phyloP scores from a whole-genome alignment of 2,329 filamentous ascomycete genomes.

The Colletotrichum trifolii region DNA sequence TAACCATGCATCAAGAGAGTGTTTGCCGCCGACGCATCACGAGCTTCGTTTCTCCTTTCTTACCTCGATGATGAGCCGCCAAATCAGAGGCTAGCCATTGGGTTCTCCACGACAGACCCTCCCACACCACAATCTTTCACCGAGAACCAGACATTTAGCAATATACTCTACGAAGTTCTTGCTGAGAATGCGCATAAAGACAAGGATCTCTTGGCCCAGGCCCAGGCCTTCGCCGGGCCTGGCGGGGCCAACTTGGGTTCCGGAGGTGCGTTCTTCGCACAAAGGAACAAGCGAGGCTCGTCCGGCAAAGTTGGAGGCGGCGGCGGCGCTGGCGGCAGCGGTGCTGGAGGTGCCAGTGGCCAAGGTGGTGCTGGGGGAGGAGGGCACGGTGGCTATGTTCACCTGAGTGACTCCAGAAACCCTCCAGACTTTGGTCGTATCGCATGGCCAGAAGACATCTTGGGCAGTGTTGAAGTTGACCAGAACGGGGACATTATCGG shows the following conservation, averaged over 20 bases:
- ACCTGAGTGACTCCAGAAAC: slow-evolving; percentile 72
- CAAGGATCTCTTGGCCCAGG: slow-evolving; percentile 65
- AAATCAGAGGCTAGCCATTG: slow-evolving; percentile 64
- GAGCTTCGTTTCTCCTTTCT: slow-evolving; percentile 65
- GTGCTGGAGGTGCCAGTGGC: slow-evolving; percentile 66
- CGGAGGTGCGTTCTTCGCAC: slow-evolving; percentile 62
- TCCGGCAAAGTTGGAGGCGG: slow-evolving; percentile 50
- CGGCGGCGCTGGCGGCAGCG: slow-evolving; percentile 55
- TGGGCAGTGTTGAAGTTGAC: slow-evolving; percentile 75
- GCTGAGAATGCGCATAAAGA: slow-evolving; percentile 66
- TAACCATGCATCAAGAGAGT: slow-evolving; percentile 60
- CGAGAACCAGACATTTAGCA: slow-evolving; percentile 69
- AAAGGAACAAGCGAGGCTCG: slow-evolving; percentile 49
- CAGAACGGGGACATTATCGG: slow-evolving; percentile 66
- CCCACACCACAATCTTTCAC: slow-evolving; percentile 70
- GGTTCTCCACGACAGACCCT: slow-evolving; percentile 67
- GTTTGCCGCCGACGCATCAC: slow-evolving; percentile 59
- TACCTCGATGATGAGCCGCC: slow-evolving; percentile 70
- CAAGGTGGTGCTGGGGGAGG: slow-evolving; percentile 71
- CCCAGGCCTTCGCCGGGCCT: slow-evolving; percentile 68
- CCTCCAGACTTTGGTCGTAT: slow-evolving; percentile 75
- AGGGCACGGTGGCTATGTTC: slow-evolving; percentile 71
- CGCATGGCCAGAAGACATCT: slow-evolving; percentile 76
- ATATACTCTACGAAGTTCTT: slow-evolving; percentile 68
- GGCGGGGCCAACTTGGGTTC: slow-evolving; percentile 65